Base-by-base conservation (phyloP, 2,329 filamentous ascomycete species). In the Botrytis hyacinthi region DNA sequence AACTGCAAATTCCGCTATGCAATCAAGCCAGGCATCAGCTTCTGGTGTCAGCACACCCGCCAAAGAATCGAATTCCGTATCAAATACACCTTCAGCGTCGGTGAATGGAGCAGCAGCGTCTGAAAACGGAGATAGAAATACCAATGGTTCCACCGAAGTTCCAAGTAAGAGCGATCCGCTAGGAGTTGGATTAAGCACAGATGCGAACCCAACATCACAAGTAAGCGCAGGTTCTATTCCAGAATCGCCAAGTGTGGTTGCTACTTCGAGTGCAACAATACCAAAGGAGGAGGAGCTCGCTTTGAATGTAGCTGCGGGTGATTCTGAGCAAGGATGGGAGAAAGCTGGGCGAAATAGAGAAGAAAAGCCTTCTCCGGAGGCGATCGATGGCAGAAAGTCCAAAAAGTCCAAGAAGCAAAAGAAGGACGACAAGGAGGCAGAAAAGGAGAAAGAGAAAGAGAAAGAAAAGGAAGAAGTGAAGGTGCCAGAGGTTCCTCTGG, bases 261-360 rank as follows among this genome's bases (percentile, higher is more conserved):
- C 85, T 54, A 85, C 86, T 44, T 87, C 87, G 29, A 85, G 74
- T 57, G 76, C 85, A 14, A 87, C 87, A 57, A 80, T 85, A 60
- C 84, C 85, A 60, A 90, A 89, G 78, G 88, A 78, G 70, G 76
- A 78, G 70, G 89, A 91, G 80, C 86, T 83, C 62, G 88, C 87
- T 67, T 89, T 88, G 76, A 87, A 87, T 72, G 86, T 88, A 54
- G 92, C 91, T 81, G 86, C 87, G 37, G 88, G 87, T 46, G 89
- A 89, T 22, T 26, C 71, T 42, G 90, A 93, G 75, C 87, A 88
- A 70, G 88, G 88, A 32, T 92, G 93, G 83, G 91, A 93, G 74
- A 87, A 87, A 75, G 89, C 91, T 76, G 87, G 87, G 29, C 89
- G 90, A 80, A 87, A 44, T 75, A 87, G 87, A 75, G 85, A 87